Conservation (phyloP, 179 eudicot genomes). For the Vitellaria paradoxa region DNA sequence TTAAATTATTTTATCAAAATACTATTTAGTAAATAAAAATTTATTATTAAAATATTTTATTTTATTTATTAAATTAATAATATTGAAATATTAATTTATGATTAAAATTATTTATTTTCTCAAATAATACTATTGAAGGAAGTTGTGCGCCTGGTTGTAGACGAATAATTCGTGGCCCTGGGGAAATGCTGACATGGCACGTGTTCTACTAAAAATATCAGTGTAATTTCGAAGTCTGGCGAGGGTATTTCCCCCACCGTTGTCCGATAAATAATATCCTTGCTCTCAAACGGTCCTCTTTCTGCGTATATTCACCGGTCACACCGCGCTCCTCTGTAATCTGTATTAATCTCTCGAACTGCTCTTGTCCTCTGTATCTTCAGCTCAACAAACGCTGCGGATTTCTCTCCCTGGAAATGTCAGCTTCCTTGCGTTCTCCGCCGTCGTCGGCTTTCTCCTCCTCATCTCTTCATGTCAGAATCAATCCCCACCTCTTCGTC, state of each 20-base stretch:
- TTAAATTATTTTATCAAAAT: too few species aligned
- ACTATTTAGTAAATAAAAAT: too few species aligned
- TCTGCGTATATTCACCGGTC: neutral
- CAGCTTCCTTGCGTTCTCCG: constrained; percentile 46
- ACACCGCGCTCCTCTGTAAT: neutral
- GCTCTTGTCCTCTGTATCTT: neutral
- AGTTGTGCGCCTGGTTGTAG: too few species aligned
- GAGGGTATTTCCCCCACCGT: neutral
- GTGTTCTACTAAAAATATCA: neutral
- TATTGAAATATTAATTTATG: too few species aligned
- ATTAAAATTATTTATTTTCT: too few species aligned
- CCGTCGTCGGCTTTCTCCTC: constrained; percentile 46
- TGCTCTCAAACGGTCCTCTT: neutral
- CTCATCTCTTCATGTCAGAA: constrained; percentile 37
- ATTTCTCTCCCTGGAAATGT: constrained; percentile 23
- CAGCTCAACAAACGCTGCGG: neutral
- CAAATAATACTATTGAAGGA: too few species aligned
- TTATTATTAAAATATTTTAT: too few species aligned
- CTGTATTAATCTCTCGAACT: neutral
- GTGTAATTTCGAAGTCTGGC: neutral
- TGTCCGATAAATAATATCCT: neutral
- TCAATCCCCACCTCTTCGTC: neutral
- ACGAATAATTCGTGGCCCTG: too few species aligned
- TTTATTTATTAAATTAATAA: too few species aligned
- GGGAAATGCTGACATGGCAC: neutral